phyloP scores from a whole-genome alignment of 176 grass and related monocot species.

The Cenchrus americanus region DNA sequence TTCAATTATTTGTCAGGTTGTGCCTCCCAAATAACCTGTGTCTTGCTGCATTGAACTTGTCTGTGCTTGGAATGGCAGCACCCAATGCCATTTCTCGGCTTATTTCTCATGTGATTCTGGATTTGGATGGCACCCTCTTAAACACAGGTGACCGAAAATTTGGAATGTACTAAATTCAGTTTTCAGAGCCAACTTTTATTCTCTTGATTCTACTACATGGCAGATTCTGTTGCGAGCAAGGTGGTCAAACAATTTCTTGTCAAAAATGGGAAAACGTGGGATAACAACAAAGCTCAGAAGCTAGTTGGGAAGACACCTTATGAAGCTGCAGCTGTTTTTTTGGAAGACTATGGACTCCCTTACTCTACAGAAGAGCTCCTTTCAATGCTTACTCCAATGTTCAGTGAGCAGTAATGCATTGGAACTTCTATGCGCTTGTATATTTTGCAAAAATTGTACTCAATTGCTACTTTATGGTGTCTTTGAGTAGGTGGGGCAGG shows the following conservation, averaged over 20 bases:
- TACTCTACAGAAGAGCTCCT: slow-evolving; percentile 84
- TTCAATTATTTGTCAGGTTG: slow-evolving; percentile 56
- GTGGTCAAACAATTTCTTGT: slow-evolving; percentile 73
- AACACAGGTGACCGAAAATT: slow-evolving; percentile 76
- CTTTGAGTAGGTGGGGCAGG: background rate
- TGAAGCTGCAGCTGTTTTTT: slow-evolving; percentile 74
- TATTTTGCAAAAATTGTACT: slow-evolving; percentile 26
- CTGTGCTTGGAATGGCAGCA: slow-evolving; percentile 65
- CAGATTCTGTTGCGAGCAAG: slow-evolving; percentile 78
- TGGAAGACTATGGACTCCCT: slow-evolving; percentile 83
- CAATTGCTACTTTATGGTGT: background rate
- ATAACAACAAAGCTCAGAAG: slow-evolving; percentile 68
- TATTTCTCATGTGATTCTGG: slow-evolving; percentile 88
- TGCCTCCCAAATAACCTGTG: slow-evolving; percentile 39
- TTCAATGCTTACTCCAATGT: slow-evolving; percentile 72
- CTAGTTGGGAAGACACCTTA: slow-evolving; percentile 80
- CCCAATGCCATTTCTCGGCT: slow-evolving; percentile 48
- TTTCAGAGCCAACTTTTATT: slow-evolving; percentile 22
- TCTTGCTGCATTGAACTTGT: slow-evolving; percentile 40
- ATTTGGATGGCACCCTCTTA: slow-evolving; percentile 93
- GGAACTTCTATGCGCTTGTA: slow-evolving; percentile 19
- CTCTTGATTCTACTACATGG: slow-evolving; percentile 41
- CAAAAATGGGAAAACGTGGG: slow-evolving; percentile 83
- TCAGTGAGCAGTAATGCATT: slow-evolving; percentile 72
- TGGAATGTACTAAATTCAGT: slow-evolving; percentile 20